These are phyloP conservation scores for Colletotrichum siamense DNA, from an alignment of 2,329 filamentous ascomycete species.

Conservation along the genomic window DNA sequence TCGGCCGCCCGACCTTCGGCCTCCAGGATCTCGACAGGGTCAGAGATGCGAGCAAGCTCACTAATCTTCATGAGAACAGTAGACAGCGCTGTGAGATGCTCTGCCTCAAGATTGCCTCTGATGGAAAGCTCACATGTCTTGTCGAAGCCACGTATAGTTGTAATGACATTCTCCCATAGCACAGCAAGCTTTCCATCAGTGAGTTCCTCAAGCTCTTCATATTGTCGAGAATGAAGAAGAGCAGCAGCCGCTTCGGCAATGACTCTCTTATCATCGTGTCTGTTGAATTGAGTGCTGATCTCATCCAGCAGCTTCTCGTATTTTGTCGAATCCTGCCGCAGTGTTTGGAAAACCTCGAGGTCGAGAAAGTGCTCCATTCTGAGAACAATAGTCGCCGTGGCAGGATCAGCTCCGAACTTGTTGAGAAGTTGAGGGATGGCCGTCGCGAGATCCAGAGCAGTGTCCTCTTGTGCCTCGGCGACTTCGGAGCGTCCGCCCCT, in stretches of 20 bases:
- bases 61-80: slow-evolving; percentile 80
- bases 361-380: slow-evolving; percentile 87
- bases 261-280: slow-evolving; percentile 88
- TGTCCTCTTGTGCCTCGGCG: slow-evolving; percentile 76
- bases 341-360: slow-evolving; percentile 84
- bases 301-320: slow-evolving; percentile 87
- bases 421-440: slow-evolving; percentile 86
- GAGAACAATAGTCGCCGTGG: slow-evolving; percentile 84
- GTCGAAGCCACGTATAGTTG: slow-evolving; percentile 74
- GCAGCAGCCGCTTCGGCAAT: slow-evolving; percentile 83
- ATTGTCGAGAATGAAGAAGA: slow-evolving; percentile 83
- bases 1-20: slow-evolving; percentile 54
- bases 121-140: slow-evolving; percentile 74
- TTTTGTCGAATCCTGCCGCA: slow-evolving; percentile 83
- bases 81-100: slow-evolving; percentile 71
- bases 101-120: slow-evolving; percentile 71
- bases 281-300: slow-evolving; percentile 90
- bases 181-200: slow-evolving; percentile 80
- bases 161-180: slow-evolving; percentile 85
- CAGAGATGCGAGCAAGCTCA: slow-evolving; percentile 79
- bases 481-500: slow-evolving; percentile 67
- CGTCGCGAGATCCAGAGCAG: slow-evolving; percentile 77
- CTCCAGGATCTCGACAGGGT: slow-evolving; percentile 80
- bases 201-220: slow-evolving; percentile 87
- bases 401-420: slow-evolving; percentile 90